These are phyloP conservation scores for Kalmusia sp. DNA, from an alignment of 2,329 filamentous ascomycete species.

Conservation along the genomic window DNA sequence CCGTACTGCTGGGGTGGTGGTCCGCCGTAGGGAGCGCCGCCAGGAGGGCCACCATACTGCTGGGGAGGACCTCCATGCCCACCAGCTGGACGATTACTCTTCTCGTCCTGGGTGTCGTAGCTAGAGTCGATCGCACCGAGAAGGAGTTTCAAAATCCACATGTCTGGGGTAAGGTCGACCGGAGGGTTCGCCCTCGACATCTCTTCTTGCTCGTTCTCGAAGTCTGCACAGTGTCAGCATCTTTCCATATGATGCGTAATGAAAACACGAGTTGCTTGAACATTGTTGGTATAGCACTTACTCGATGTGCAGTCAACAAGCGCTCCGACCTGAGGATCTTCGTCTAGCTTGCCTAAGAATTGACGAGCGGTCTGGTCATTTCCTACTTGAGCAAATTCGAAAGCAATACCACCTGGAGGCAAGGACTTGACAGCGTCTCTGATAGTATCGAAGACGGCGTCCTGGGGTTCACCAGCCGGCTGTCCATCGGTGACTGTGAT, in stretches of 20 bases:
- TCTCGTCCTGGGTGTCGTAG: constrained; percentile 72
- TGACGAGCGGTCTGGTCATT: constrained; percentile 70
- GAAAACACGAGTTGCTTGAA: background rate
- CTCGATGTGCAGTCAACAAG: constrained; percentile 74
- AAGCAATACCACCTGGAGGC: constrained; percentile 65
- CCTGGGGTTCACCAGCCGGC: constrained; percentile 67
- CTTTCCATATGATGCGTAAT: background rate
- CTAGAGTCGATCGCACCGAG: constrained; percentile 71
- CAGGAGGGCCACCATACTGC: constrained; percentile 30
- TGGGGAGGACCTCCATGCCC: constrained; percentile 18
- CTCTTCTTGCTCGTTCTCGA: constrained; percentile 71
- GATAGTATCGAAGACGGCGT: constrained; percentile 65
- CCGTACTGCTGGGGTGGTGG: background rate
- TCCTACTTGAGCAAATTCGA: constrained; percentile 74
- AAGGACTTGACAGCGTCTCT: constrained; percentile 61
- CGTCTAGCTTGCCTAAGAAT: constrained; percentile 70
- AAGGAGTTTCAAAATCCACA: constrained; percentile 72
- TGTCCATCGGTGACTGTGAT: constrained; percentile 73
- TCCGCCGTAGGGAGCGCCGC: constrained; percentile 2
- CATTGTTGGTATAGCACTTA: constrained; percentile 45
- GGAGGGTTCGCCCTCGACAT: constrained; percentile 68
- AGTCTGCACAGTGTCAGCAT: constrained; percentile 55
- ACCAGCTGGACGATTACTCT: constrained; percentile 48
- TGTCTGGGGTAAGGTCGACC: constrained; percentile 68
- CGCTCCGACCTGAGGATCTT: constrained; percentile 66